Conservation (phyloP, 108 stramenopile species). For the Nannochloropsis salina region DNA sequence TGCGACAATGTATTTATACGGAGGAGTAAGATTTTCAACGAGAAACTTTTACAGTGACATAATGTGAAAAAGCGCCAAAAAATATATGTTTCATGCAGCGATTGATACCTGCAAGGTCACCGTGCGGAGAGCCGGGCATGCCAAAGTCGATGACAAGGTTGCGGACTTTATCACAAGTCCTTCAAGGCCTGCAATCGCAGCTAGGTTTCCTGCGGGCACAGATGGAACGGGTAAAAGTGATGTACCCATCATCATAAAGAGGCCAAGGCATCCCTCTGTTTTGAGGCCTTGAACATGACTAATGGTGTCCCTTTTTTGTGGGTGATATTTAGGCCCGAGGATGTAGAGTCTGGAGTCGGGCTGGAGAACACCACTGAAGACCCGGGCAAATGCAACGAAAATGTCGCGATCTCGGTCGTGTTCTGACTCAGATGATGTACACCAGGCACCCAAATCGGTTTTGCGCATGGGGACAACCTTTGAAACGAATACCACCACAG, state of each 20-base stretch:
- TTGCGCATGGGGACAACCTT: constrained; percentile 56
- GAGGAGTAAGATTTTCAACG: neutral
- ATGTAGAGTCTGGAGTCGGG: constrained; percentile 32
- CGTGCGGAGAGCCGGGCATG: constrained; percentile 44
- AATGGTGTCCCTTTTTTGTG: constrained; percentile 30
- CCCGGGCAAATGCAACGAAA: constrained; percentile 56
- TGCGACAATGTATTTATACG: neutral
- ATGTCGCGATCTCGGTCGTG: constrained; percentile 37
- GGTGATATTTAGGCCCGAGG: constrained; percentile 56
- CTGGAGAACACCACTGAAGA: constrained; percentile 52
- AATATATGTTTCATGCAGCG: too few relatives aligned
- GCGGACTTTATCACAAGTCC: constrained; percentile 53
- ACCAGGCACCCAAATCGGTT: neutral
- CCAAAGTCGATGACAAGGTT: constrained; percentile 37
- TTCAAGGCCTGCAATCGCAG: constrained; percentile 55
- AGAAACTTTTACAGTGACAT: too few relatives aligned
- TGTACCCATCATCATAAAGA: constrained; percentile 58
- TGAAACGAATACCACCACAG: constrained; percentile 51
- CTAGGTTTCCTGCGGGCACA: constrained; percentile 58
- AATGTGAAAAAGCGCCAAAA: too few relatives aligned
- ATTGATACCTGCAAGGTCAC: constrained; percentile 50
- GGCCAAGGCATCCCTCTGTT: constrained; percentile 29
- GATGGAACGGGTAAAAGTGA: constrained; percentile 43
- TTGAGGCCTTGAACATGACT: constrained; percentile 38
- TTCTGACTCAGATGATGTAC: neutral